Evolutionary conservation across 2,329 filamentous ascomycete species (phyloP).

Genomic region (Colletotrichum liaoningense): DNA sequence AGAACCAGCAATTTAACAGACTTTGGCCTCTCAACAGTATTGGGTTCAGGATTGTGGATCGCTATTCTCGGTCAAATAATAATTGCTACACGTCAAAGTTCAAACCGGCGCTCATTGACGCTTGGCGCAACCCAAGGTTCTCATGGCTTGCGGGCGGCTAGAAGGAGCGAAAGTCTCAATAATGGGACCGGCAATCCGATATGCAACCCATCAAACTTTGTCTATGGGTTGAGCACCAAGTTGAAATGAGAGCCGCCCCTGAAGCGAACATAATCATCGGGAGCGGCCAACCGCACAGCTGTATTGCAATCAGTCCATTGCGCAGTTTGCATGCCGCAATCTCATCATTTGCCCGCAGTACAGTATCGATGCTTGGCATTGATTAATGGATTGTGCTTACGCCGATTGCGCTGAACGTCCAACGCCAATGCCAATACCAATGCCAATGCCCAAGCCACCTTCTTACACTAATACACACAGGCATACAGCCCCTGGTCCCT

Average conservation of each 20-base stretch:
- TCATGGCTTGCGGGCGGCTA: background rate
- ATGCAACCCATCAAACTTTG: background rate
- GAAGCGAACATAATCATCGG: background rate
- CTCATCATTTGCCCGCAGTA: background rate
- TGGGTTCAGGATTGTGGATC: slow-evolving; percentile 10
- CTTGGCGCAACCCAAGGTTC: background rate
- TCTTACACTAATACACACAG: background rate
- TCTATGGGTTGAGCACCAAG: background rate
- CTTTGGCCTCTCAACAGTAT: background rate
- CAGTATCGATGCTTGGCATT: slow-evolving; percentile 1
- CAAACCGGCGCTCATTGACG: background rate
- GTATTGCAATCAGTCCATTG: background rate
- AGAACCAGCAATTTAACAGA: background rate
- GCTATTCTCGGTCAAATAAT: background rate
- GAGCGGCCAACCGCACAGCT: background rate
- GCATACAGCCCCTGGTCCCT: background rate
- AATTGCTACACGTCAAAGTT: background rate
- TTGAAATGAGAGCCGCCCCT: slow-evolving; percentile 17
- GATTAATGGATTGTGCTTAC: background rate
- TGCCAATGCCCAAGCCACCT: slow-evolving; percentile 12
- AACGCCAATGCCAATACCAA: slow-evolving; percentile 3
- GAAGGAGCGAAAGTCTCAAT: background rate
- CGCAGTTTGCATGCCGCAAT: slow-evolving; percentile 5
- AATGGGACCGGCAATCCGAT: background rate
- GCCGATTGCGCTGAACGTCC: background rate